Percentiles rank a stretch among this genome's conserved stretches.
These are phyloP conservation scores for Xylariomycetidae sp. DNA, from an alignment of 2,329 filamentous ascomycete species.

Conservation along the genomic window DNA sequence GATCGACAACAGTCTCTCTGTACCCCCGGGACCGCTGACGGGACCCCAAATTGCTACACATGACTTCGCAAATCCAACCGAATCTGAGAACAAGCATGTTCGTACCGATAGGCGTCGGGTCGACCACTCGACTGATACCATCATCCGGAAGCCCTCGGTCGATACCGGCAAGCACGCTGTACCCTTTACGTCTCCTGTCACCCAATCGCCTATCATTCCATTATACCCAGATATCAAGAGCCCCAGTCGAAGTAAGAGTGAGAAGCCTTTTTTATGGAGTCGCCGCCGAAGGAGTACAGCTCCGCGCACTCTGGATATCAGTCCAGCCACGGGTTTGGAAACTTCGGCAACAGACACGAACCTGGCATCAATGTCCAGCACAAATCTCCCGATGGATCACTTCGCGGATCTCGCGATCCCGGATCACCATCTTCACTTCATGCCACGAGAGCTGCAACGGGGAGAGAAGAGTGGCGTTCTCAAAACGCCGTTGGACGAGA, in stretches of 20 bases:
- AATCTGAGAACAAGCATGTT: slow-evolving; percentile 9
- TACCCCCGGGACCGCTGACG: slow-evolving; percentile 12
- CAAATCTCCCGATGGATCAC: slow-evolving; percentile 12
- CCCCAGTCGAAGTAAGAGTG: slow-evolving; percentile 11
- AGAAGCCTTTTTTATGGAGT: slow-evolving; percentile 29
- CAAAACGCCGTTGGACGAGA: no score
- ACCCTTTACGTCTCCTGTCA: slow-evolving; percentile 1
- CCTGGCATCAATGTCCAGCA: slow-evolving; percentile 9
- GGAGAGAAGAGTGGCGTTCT: no score
- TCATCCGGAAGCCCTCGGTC: slow-evolving; percentile 18
- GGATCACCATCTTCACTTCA: slow-evolving; percentile 20
- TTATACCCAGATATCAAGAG: slow-evolving; percentile 5
- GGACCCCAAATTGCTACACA: slow-evolving; percentile 1
- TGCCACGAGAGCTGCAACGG: slow-evolving; percentile 11
- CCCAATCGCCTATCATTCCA: slow-evolving; percentile 6
- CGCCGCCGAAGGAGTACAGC: slow-evolving; percentile 21
- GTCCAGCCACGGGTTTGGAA: slow-evolving; percentile 6
- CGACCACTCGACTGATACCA: slow-evolving; percentile 22
- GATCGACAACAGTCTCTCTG: no score
- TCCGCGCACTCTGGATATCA: slow-evolving; percentile 15
- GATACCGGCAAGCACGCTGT: slow-evolving; percentile 4
- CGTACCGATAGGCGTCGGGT: slow-evolving; percentile 3
- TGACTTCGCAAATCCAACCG: slow-evolving; percentile 4
- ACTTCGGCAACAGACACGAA: slow-evolving; percentile 14
- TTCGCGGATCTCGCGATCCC: slow-evolving; percentile 23